These are phyloP conservation scores for Macrophomina phaseolina DNA, from an alignment of 2,329 filamentous ascomycete species.

Conservation along the genomic window DNA sequence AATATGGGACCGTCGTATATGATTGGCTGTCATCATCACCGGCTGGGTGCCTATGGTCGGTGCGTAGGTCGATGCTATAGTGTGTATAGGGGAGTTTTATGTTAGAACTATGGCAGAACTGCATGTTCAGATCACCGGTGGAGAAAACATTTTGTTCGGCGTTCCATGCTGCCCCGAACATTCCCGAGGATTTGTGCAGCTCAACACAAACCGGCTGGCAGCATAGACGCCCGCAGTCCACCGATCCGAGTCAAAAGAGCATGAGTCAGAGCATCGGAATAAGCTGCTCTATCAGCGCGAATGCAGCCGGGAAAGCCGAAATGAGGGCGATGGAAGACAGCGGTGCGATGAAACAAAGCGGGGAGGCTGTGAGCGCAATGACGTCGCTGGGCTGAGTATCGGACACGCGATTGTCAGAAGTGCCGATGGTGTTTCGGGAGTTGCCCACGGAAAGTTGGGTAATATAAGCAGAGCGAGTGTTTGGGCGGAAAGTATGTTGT, in stretches of 20 bases:
- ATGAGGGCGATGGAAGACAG: not conserved
- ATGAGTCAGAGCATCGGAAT: not conserved
- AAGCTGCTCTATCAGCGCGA: not conserved
- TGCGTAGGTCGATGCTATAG: not conserved
- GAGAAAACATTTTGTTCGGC: no score
- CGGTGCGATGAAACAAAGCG: not conserved
- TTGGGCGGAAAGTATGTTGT: constrained; percentile 2
- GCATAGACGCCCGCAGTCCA: no score
- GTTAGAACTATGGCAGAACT: not conserved
- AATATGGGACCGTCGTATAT: not conserved
- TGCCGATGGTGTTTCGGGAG: not conserved
- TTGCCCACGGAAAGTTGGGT: not conserved
- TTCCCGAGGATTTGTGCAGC: no score
- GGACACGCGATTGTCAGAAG: not conserved
- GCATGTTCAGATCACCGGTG: no score
- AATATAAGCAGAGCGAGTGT: not conserved
- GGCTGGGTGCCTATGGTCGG: not conserved
- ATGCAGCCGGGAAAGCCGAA: not conserved
- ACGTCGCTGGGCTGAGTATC: not conserved
- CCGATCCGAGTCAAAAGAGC: no score
- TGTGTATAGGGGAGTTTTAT: not conserved
- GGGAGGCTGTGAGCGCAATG: not conserved
- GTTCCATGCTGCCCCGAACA: no score
- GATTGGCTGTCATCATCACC: not conserved
- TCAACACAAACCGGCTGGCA: no score